Base-by-base conservation (phyloP, 2,329 filamentous ascomycete genomes). In the Amauroascus verrucosus region DNA sequence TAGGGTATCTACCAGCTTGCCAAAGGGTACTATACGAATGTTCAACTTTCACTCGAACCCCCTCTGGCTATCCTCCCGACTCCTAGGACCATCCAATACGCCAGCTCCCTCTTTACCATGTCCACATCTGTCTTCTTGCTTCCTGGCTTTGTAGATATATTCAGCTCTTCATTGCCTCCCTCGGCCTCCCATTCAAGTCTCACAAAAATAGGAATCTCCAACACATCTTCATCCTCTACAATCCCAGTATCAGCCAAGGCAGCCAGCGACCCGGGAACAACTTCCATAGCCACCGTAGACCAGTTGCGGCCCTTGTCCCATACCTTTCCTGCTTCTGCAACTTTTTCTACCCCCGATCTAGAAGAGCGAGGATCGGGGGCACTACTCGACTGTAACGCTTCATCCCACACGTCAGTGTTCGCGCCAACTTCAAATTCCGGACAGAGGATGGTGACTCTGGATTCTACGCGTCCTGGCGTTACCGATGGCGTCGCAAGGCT, bases 151-250 rank as follows among this genome's bases (percentile, higher is more conserved):
- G 57, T 57, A 35, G 58, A 52, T 55, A 55, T 56, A 44, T 60
- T 63, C 51, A 62, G 61, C 54, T 66, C 68, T 56, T 65, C 69
- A 57, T 64, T 65, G 53, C 72, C 71, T 2, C 77, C 74, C 11
- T 81, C 84, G 7, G 82, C 80, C 56, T 87, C 91, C 83, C 90
- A 98, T 68, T 96, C 90, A 54, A 95, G 78, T 22, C 89, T 80
- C 56, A 98, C 88, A 73, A 95, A 94, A 63, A 98, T 83, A 52
- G 93, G 91, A 61, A 98, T 91, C 75, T 98, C 93, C 40, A 97
- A 70, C 28, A 84, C 71, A 63, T 83, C 78, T 53, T 82, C 78
- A 56, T 82, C 80, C 46, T 78, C 75, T 26, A 69, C 67, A 11
- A 72, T 52, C 35, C 62, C 64, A 18, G 35, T 38, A 20, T 55